Evolutionary conservation across 805 yeast species (phyloP).

Genomic region (Wickerhamiella shivajii): DNA sequence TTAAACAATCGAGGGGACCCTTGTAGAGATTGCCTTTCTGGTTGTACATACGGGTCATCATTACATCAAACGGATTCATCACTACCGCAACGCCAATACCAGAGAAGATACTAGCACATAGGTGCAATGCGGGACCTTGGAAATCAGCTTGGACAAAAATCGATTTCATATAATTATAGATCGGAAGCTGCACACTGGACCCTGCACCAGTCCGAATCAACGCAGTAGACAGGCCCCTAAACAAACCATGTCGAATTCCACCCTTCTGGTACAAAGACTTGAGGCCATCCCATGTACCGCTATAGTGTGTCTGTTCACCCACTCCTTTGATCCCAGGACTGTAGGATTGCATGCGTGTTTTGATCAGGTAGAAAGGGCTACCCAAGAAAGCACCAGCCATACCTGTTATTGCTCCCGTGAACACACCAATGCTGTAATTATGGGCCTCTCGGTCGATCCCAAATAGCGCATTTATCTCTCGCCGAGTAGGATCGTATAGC

Average conservation of each 20-base stretch:
- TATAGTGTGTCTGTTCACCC: slow-evolving; percentile 89
- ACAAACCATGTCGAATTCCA: slow-evolving; percentile 60
- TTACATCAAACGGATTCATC: slow-evolving; percentile 97
- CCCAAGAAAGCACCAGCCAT: slow-evolving; percentile 79
- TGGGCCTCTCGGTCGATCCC: slow-evolving; percentile 36
- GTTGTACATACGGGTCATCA: slow-evolving; percentile 87
- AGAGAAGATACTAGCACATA: slow-evolving; percentile 57
- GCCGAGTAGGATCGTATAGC: slow-evolving; percentile 77
- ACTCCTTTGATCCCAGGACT: slow-evolving; percentile 43
- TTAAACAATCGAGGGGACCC: slow-evolving; percentile 79
- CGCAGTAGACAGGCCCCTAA: slow-evolving; percentile 90
- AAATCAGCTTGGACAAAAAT: slow-evolving; percentile 35
- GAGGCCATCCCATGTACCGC: slow-evolving; percentile 53
- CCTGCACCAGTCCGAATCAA: slow-evolving; percentile 90
- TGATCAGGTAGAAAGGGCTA: slow-evolving; percentile 81
- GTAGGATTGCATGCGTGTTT: slow-evolving; percentile 94
- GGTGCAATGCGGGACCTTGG: slow-evolving; percentile 58
- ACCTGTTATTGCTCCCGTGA: slow-evolving; percentile 74
- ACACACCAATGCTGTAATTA: slow-evolving; percentile 51
- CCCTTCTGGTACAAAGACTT: slow-evolving; percentile 44
- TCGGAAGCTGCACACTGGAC: slow-evolving; percentile 87
- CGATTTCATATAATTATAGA: slow-evolving; percentile 65
- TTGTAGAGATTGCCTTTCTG: slow-evolving; percentile 77
- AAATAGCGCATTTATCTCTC: slow-evolving; percentile 37
- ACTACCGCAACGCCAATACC: slow-evolving; percentile 89